Conservation (phyloP, 495 filamentous ascomycete genomes). For the Jackrogersella multiformis region DNA sequence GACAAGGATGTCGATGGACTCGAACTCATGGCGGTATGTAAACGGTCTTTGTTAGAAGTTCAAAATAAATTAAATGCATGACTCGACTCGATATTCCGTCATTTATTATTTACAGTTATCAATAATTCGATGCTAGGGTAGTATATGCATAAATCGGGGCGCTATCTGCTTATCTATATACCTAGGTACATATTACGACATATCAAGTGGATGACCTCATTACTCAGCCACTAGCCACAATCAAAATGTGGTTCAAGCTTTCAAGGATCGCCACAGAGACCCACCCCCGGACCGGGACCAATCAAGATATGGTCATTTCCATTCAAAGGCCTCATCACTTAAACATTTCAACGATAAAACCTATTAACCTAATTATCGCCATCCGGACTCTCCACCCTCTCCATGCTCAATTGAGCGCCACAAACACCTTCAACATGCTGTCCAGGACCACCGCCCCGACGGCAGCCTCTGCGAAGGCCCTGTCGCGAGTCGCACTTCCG, state of each 20-base stretch:
- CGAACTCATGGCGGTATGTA: conserved; percentile 10
- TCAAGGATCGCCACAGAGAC: conserved; percentile 25
- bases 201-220: conserved; percentile 26
- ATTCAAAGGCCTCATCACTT: conserved; percentile 49
- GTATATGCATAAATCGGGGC: conserved; percentile 1
- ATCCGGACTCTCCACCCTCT: conserved; percentile 55
- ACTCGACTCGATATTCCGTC: not conserved
- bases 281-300: conserved; percentile 29
- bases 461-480: conserved; percentile 53
- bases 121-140: no score
- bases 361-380: conserved; percentile 41
- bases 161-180: not conserved
- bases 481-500: conserved; percentile 51
- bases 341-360: conserved; percentile 38
- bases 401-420: conserved; percentile 58
- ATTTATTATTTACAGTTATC: not conserved
- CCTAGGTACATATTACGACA: not conserved
- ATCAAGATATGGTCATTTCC: conserved; percentile 42
- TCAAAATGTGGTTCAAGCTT: conserved; percentile 26
- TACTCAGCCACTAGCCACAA: conserved; percentile 33
- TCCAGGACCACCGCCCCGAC: conserved; percentile 58
- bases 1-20: conserved; percentile 12
- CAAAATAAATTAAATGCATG: not conserved
- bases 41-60: not conserved
- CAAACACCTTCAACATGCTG: conserved; percentile 53